phyloP scores from a whole-genome alignment of 2,329 filamentous ascomycete species.

The Coniella lustricola region DNA sequence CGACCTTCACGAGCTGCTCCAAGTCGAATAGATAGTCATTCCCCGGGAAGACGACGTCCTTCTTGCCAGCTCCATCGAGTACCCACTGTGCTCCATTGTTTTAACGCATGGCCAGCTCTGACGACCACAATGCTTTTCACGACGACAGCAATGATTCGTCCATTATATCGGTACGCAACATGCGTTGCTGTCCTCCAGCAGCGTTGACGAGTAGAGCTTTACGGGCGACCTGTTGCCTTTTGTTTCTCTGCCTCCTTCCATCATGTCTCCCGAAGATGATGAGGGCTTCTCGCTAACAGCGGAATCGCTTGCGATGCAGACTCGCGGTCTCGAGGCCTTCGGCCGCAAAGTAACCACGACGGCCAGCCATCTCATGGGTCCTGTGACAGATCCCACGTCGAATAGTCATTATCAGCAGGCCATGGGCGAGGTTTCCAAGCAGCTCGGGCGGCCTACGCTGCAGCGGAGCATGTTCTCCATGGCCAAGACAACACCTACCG shows the following conservation, averaged over 20 bases:
- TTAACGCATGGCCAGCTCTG: constrained; percentile 24
- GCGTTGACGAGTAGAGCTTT: constrained; percentile 2
- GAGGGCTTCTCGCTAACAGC: constrained; percentile 9
- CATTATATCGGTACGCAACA: constrained; percentile 30
- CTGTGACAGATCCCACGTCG: constrained; percentile 48
- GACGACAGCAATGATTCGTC: constrained; percentile 44
- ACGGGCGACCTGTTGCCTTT: constrained; percentile 9
- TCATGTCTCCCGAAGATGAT: constrained; percentile 9
- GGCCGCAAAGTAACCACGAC: constrained; percentile 92
- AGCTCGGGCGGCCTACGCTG: constrained; percentile 73
- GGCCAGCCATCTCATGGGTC: constrained; percentile 79
- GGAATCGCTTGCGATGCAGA: constrained; percentile 40
- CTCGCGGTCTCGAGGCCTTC: constrained; percentile 85
- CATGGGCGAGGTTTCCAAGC: constrained; percentile 82
- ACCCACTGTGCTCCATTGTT: constrained; percentile 16
- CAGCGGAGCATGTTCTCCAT: constrained; percentile 90
- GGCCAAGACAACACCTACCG: constrained; percentile 83
- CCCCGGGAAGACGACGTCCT: constrained; percentile 3
- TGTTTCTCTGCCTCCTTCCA: constrained; percentile 16
- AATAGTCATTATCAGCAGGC: constrained; percentile 73
- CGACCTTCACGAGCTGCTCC: background rate
- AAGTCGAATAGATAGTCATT: constrained; percentile 7
- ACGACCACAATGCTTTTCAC: constrained; percentile 38
- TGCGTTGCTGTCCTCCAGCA: background rate
- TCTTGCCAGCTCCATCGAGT: constrained; percentile 14